Percentiles rank a stretch among this genome's conserved stretches.
Conservation (phyloP, 2,329 filamentous ascomycete genomes). For the Colletotrichum sp. region DNA sequence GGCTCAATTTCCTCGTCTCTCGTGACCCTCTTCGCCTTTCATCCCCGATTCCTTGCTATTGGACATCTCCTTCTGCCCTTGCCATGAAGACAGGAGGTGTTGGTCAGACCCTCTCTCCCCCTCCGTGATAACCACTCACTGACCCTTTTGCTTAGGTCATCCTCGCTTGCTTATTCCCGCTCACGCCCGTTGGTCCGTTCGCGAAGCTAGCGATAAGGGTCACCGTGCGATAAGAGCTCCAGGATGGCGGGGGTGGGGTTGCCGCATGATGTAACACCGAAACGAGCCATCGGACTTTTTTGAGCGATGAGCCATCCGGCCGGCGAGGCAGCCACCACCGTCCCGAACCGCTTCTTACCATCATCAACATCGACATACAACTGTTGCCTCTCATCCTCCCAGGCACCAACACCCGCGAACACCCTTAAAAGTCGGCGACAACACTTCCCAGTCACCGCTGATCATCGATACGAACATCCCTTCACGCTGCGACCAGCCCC, state of each 20-base stretch:
- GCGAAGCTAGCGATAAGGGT: not conserved
- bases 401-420: not conserved
- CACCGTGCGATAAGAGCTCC: conserved; percentile 8
- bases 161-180: not conserved
- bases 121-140: not conserved
- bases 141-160: not conserved
- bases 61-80: not conserved
- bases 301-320: not conserved
- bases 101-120: not conserved
- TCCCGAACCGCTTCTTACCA: not conserved
- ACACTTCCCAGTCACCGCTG: not conserved
- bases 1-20: accelerated
- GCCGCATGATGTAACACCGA: conserved; percentile 17
- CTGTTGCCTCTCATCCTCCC: not conserved
- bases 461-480: not conserved
- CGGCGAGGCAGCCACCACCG: not conserved
- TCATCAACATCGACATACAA: not conserved
- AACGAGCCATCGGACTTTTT: conserved; percentile 3
- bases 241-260: conserved; percentile 11
- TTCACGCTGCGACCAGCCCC: not conserved
- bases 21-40: not conserved
- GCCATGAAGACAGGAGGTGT: not conserved
- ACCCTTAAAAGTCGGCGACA: no score
- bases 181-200: not conserved
- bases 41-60: accelerated